Evolutionary conservation across 2,329 filamentous ascomycete species (phyloP), one percentile per base, ranked within the genome.

Genomic region (Huntiella abstrusa): DNA sequence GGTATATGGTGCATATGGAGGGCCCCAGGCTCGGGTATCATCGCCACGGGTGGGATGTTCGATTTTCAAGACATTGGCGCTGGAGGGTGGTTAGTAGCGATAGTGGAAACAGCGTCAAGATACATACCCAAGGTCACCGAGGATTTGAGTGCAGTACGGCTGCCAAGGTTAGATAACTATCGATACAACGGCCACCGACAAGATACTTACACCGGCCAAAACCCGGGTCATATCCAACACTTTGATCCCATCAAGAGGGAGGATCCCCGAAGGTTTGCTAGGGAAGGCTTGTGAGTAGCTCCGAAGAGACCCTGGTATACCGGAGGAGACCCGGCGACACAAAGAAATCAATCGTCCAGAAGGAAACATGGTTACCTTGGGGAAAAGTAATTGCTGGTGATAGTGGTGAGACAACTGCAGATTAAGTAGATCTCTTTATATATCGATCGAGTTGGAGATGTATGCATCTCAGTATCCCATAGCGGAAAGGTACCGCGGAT

Each of bases 151-250:
- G 56, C 86, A 95, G 58, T 96, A 96, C 53, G 91, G 91, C 85
- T 96, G 56, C 11, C 48, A 28, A 44, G 43, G 51, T 51, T 41
- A 41, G 39, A 43, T 33, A 6, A 4, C 2, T 28, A 22, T 19
- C 33, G 33, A 12, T 22, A 54, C 15, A 33, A 19, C 4, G 17
- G 5, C 49, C 45, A 53, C 49, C 48, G 44, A 42, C 41, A 28
- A 28, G 2, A 28, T 28, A 70, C 80, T 64, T 68, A 95, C 88
- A 48, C 91, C 91, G 52, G 91, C 91, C 52, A 98, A 65, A 1
- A 98, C 91, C 64, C 91, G 75, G 3, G 88, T 96, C 86, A 98
- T 92, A 60, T 98, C 91, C 51, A 98, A 70, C 11, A 96, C 87
- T 47, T 83, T 77, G 54, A 91, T 80, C 1, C 91, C 91, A 33